A percentile compares a stretch with the other conserved stretches of the same genome.
These are phyloP conservation scores for Dalechampia spathulata DNA, from an alignment of 441 rosid species.

Conservation along the genomic window DNA sequence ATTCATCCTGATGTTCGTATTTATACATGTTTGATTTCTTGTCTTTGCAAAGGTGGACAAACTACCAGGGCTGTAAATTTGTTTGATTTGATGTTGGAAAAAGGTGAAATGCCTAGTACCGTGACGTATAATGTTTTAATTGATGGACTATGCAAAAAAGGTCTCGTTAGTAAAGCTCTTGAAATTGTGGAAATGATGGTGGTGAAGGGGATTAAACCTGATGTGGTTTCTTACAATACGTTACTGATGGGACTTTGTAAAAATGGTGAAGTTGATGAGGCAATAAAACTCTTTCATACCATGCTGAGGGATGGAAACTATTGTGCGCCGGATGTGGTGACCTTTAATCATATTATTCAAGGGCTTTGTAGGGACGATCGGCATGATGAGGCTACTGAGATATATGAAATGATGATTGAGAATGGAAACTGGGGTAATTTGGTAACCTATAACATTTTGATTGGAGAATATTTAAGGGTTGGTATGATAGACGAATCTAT, in stretches of 20 bases:
- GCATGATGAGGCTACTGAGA: conserved; percentile 51
- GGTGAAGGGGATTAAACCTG: conserved; percentile 46
- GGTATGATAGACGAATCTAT: conserved; percentile 42
- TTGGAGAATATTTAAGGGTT: conserved; percentile 35
- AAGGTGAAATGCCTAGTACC: conserved; percentile 37
- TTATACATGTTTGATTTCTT: conserved; percentile 42
- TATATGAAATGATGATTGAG: conserved; percentile 46
- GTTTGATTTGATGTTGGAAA: conserved; percentile 40
- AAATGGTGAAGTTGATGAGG: conserved; percentile 46
- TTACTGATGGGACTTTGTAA: conserved; percentile 49
- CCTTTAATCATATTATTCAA: conserved; percentile 48
- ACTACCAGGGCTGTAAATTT: conserved; percentile 43
- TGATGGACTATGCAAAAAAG: conserved; percentile 51
- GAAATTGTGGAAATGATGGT: conserved; percentile 55
- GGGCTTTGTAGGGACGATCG: conserved; percentile 72
- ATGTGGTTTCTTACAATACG: conserved; percentile 47
- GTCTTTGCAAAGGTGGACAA: conserved; percentile 46
- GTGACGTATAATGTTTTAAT: conserved; percentile 55
- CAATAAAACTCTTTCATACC: conserved; percentile 36
- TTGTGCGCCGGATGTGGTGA: conserved; percentile 44
- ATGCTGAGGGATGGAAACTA: conserved; percentile 31
- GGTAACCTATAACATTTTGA: conserved; percentile 41
- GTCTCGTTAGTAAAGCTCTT: conserved; percentile 41
- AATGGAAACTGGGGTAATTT: conserved; percentile 37
- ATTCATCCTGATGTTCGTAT: conserved; percentile 43